Percentiles rank a stretch among this genome's conserved stretches.
These are phyloP conservation scores for Lachancea meyersii DNA, from an alignment of 805 yeast genomes.

Conservation along the genomic window DNA sequence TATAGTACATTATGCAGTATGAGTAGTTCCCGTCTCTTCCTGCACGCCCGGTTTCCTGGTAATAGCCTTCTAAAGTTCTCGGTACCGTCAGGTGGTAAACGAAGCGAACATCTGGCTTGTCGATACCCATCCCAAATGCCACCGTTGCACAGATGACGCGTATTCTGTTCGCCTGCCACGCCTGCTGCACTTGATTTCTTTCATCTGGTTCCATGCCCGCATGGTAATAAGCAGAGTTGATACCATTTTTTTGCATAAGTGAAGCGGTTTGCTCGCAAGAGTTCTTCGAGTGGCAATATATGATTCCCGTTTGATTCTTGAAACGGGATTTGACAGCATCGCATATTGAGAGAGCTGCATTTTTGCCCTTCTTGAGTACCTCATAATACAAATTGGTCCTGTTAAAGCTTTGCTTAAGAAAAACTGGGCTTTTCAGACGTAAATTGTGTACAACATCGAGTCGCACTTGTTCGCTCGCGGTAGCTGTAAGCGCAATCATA, in stretches of 20 bases:
- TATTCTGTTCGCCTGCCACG: slow-evolving; percentile 70
- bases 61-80: slow-evolving; percentile 88
- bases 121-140: slow-evolving; percentile 99
- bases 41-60: slow-evolving; percentile 97
- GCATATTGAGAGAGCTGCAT: slow-evolving; percentile 50
- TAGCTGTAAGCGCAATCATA: slow-evolving; percentile 93
- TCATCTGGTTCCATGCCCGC: slow-evolving; percentile 89
- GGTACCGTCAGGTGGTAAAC: slow-evolving; percentile 88
- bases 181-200: slow-evolving; percentile 60
- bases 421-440: slow-evolving; percentile 51
- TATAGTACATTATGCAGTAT: slow-evolving; percentile 76
- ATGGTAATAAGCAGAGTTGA: slow-evolving; percentile 75
- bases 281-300: slow-evolving; percentile 86
- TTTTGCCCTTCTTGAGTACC: slow-evolving; percentile 58
- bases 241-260: slow-evolving; percentile 51
- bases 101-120: slow-evolving; percentile 89
- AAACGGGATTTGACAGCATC: slow-evolving; percentile 48
- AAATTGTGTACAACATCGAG: slow-evolving; percentile 80
- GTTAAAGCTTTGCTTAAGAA: slow-evolving; percentile 86
- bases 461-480: slow-evolving; percentile 87
- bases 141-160: slow-evolving; percentile 93
- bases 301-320: slow-evolving; percentile 67
- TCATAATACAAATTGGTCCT: slow-evolving; percentile 79
- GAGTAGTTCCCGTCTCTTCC: slow-evolving; percentile 90
- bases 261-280: slow-evolving; percentile 79